Percentiles rank a stretch among this genome's conserved stretches.
phyloP scores from a whole-genome alignment of 225 moss, liverwort and hornwort species.

The Sphagnum contortum region DNA sequence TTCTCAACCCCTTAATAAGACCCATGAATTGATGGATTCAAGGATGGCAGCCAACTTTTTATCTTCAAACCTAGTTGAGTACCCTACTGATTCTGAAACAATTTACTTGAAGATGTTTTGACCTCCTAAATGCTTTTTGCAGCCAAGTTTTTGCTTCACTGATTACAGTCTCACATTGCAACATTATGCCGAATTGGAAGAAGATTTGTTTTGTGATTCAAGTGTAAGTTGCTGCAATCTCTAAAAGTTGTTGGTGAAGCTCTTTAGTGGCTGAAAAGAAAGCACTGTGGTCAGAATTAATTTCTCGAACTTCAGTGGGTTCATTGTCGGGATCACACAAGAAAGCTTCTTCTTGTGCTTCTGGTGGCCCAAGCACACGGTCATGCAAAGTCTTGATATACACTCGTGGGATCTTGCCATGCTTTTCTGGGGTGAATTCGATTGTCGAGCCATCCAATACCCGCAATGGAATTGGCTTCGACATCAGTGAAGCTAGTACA shows the following conservation, averaged over 20 bases:
- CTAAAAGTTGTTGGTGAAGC: slow-evolving; percentile 30
- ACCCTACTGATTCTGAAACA: too few species aligned
- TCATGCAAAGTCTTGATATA: slow-evolving; percentile 36
- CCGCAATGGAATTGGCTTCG: slow-evolving; percentile 20
- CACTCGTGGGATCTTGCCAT: slow-evolving; percentile 24
- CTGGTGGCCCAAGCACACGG: slow-evolving; percentile 8
- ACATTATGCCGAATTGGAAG: too few species aligned
- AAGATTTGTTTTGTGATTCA: too few species aligned
- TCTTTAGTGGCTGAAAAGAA: slow-evolving; percentile 25
- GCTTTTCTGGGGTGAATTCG: slow-evolving; percentile 20
- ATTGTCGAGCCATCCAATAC: slow-evolving; percentile 25
- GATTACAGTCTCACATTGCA: too few species aligned
- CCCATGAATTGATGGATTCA: too few species aligned
- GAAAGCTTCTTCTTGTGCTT: slow-evolving; percentile 19
- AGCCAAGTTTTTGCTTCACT: too few species aligned
- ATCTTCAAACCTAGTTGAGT: too few species aligned
- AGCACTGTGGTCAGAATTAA: slow-evolving; percentile 36
- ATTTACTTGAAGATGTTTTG: too few species aligned
- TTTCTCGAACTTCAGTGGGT: slow-evolving; percentile 20
- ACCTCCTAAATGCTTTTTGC: too few species aligned
- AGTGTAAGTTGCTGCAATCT: slow-evolving; percentile 15
- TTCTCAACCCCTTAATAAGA: too few species aligned
- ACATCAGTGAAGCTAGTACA: slow-evolving; percentile 27
- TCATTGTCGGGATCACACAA: slow-evolving; percentile 19
- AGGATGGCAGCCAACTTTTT: too few species aligned